Evolutionary conservation across 1,284 basidiomycete species (phyloP), one percentile per base, ranked within the genome.

Genomic region (Irpex rosettiformis): DNA sequence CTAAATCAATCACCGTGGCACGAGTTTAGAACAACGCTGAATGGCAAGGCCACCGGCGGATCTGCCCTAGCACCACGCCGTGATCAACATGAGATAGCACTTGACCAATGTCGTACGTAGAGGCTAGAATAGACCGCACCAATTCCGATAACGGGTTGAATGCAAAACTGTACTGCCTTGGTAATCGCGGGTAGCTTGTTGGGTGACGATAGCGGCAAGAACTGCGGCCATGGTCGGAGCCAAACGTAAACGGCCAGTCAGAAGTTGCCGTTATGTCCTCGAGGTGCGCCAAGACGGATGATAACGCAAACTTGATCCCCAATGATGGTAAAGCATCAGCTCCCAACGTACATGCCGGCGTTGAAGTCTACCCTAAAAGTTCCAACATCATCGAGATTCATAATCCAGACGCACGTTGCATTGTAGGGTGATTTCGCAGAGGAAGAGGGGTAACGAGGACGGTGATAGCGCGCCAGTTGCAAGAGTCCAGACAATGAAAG

Each of bases 231-330:
- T 21, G 10, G 11, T 29, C 52, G 29, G 30, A 33, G 16, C 11
- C 52, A 54, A 33, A 54, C 29, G 30, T 37, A 54, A 54, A 16
- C 29, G 30, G 25, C 48, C 48, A 51, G 48, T 51, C 48, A 51
- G 11, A 22, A 25, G 16, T 51, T 18, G 27, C 11, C 25, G 48
- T 13, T 51, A 47, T 28, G 48, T 51, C 22, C 10, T 13, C 16
- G 28, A 8, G 24, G 22, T 22, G 25, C 48, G 11, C 25, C 25
- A 18, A 51, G 48, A n/a, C 25, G 27, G 48, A 24, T 28, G 24
- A 47, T 47, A 47, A 47, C 43, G 8, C 4, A 1, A 10, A 13
- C 10, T 21, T 13, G 10, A 47, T 18, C 43, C 18, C 43, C 43
- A 47, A 18, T 18, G 8, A 47, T n/a, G 43, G 18, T 18, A 10